A percentile compares a stretch with the other conserved stretches of the same genome.
Conservation (phyloP, 2,329 filamentous ascomycete genomes). For the Sclerotiophoma versabilis region DNA sequence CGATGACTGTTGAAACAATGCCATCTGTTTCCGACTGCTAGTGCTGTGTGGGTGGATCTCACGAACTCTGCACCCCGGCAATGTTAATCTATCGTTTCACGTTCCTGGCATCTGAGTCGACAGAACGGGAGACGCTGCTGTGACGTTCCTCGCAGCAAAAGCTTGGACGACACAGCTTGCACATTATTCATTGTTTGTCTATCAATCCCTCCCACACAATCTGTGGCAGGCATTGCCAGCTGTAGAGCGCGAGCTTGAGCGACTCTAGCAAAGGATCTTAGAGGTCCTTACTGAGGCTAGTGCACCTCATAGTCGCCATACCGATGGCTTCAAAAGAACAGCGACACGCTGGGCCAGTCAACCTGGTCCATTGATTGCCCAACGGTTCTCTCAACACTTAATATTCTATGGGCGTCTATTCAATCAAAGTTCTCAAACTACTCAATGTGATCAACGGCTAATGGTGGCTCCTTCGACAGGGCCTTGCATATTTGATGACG, state of each 20-base stretch:
- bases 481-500: constrained; percentile 19
- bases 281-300: constrained; percentile 3
- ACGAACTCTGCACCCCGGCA: constrained; percentile 19
- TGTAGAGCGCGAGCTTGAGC: constrained; percentile 27
- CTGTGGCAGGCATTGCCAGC: constrained; percentile 2
- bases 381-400: not conserved
- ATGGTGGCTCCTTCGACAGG: not conserved
- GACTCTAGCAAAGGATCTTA: constrained; percentile 25
- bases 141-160: constrained; percentile 6
- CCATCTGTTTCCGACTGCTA: constrained; percentile 2
- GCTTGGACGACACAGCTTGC: not conserved
- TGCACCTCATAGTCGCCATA: constrained; percentile 4
- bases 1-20: constrained; percentile 22
- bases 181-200: not conserved
- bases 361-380: not conserved
- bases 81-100: constrained; percentile 36
- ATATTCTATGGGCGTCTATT: not conserved
- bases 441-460: not conserved
- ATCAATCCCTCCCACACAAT: not conserved
- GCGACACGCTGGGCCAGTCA: constrained; percentile 1
- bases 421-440: not conserved
- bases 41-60: constrained; percentile 8
- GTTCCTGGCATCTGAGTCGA: constrained; percentile 23
- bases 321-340: not conserved
- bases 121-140: constrained; percentile 5